Evolutionary conservation across 163 green algal species (phyloP).

Genomic region (Scenedesmus sp.): DNA sequence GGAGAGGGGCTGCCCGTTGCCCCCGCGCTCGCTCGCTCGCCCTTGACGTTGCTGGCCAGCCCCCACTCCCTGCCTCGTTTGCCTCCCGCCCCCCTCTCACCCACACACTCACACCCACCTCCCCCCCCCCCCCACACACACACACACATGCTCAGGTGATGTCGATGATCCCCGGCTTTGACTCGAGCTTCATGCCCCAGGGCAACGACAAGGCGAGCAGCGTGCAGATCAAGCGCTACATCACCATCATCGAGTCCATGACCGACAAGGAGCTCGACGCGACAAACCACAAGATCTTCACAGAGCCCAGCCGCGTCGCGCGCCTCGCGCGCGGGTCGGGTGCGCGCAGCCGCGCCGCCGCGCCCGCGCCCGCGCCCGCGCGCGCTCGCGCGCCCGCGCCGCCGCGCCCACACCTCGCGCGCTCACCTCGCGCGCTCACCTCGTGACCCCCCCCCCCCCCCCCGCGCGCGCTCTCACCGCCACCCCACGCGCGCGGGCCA

Average conservation of each 20-base stretch:
- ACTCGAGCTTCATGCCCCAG: constrained; percentile 75
- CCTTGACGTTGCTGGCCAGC: constrained; percentile 12
- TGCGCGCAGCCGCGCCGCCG: not conserved
- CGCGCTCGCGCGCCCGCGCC: too few species aligned
- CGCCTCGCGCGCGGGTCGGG: constrained; percentile 79
- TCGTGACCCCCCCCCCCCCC: too few species aligned
- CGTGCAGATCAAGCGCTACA: constrained; percentile 88
- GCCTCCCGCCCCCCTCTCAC: too few species aligned
- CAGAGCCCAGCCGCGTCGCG: constrained; percentile 72
- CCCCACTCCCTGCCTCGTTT: not conserved
- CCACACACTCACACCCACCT: too few species aligned
- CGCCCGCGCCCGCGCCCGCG: too few species aligned
- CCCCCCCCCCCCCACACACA: too few species aligned
- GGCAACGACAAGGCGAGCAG: constrained; percentile 85
- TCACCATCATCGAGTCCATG: constrained; percentile 98
- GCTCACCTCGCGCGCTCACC: too few species aligned
- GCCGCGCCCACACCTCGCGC: too few species aligned
- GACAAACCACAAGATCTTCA: constrained; percentile 84
- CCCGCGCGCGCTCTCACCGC: too few species aligned
- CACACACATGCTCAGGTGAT: constrained; percentile 97
- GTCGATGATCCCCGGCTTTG: constrained; percentile 97
- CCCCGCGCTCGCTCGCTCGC: not conserved
- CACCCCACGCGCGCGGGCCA: not conserved
- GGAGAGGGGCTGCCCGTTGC: not conserved
- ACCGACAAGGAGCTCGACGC: constrained; percentile 85